Evolutionary conservation across 768 basidiomycete genomes (phyloP), one percentile per base, ranked within the genome.

Genomic region (Gymnopilus junonius): DNA sequence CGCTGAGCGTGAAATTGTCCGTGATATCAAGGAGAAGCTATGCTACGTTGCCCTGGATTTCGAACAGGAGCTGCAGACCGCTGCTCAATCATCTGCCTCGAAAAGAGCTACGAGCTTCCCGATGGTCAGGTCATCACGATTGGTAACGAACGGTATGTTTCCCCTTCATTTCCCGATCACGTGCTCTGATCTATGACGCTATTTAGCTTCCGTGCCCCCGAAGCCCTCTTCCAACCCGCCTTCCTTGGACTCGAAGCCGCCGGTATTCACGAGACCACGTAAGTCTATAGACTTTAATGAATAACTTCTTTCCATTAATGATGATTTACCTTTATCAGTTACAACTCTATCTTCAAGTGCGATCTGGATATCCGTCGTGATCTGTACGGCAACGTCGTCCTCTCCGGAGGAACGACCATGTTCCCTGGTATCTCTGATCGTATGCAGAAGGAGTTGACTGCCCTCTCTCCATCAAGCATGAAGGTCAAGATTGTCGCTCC

Each of bases 21-120:
- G 95, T 65, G 95, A 97, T 76, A 96, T 97, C 85, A 97, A 97
- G 85, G 94, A 95, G 86, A 95, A 94, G 85, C 87, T 96, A 29
- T 95, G 94, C 79, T 96, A 96, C 75, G 94, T 97, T 67, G 94
- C 94, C 35, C 86, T 95, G 63, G 94, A 96, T 78, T 96, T 95
- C 69, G 94, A 96, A 74, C 92, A 95, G 78, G 95, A 97, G 79
- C 82, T 96, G 68, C 90, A 94, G 80, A 94, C 92, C 21, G 94
- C 94, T 35, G 91, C 93, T 61, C 91, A 94, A 73, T 92, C 91
- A 17, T 94, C 93, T 55, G 87, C 92, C 83, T 95, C 42, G 95
- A 96, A 82, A 97, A 95, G 86, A 91, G 85, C 71, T 97, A 96
- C 74, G 95, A 97, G 76, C 84, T 96, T 64, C 85, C 85, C 75